These are phyloP conservation scores for Areca catechu DNA, from an alignment of 176 grass and related monocot species.

Conservation along the genomic window DNA sequence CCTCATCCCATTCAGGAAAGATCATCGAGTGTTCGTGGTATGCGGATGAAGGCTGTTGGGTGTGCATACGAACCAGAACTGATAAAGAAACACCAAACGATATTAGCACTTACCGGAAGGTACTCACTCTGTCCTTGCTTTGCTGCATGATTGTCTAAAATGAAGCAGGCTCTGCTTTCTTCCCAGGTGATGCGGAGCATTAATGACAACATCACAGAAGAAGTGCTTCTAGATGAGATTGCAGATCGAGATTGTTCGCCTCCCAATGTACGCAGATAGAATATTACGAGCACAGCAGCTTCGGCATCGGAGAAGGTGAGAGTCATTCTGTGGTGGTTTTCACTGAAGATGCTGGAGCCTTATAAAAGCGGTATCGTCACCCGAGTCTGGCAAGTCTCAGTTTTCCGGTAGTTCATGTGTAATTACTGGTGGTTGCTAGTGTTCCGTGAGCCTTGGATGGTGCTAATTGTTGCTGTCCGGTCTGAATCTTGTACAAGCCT, in stretches of 20 bases:
- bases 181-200: conserved; percentile 88
- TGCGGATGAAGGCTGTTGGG: conserved; percentile 41
- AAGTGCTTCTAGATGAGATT: conserved; percentile 73
- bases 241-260: conserved; percentile 46
- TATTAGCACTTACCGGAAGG: conserved; percentile 75
- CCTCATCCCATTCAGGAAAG: conserved; percentile 39
- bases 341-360: no score
- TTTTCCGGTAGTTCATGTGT: no score
- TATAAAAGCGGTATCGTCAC: no score
- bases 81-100: conserved; percentile 71
- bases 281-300: conserved; percentile 40
- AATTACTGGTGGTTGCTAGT: no score
- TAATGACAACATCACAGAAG: conserved; percentile 77
- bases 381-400: no score
- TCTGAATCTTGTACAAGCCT: no score
- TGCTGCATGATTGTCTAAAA: no score
- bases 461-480: no score
- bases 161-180: no score
- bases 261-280: conserved; percentile 78
- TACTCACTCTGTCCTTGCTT: not conserved
- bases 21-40: conserved; percentile 62
- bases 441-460: no score
- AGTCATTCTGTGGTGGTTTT: no score
- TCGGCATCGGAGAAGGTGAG: conserved; percentile 19
- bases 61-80: conserved; percentile 50